phyloP scores from a whole-genome alignment of 2,329 filamentous ascomycete species.

The Balansia obtecta region DNA sequence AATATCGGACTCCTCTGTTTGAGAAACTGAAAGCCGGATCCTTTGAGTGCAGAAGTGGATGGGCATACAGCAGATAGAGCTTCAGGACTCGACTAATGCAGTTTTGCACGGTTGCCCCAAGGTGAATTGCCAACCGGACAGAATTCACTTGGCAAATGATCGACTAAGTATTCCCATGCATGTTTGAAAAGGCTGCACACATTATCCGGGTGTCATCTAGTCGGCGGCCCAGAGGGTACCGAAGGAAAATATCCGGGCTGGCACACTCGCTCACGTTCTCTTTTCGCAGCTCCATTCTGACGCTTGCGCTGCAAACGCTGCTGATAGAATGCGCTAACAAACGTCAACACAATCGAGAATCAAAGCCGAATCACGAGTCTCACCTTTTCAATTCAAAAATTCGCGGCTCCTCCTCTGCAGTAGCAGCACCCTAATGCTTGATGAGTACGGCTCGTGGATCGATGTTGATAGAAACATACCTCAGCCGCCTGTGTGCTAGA shows the following conservation, averaged over 20 bases:
- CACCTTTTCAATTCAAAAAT: slow-evolving; percentile 78
- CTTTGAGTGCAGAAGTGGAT: too few relatives aligned
- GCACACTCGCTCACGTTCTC: slow-evolving; percentile 67
- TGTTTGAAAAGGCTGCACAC: too few relatives aligned
- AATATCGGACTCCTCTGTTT: too few relatives aligned
- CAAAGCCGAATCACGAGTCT: background rate
- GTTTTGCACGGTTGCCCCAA: too few relatives aligned
- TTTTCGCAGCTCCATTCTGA: slow-evolving; percentile 44
- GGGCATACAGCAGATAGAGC: too few relatives aligned
- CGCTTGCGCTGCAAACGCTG: slow-evolving; percentile 66
- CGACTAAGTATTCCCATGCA: background rate
- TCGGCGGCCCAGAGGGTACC: slow-evolving; percentile 54
- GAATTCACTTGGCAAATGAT: background rate
- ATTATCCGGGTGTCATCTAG: slow-evolving; percentile 9
- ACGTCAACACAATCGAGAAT: background rate
- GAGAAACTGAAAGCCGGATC: too few relatives aligned
- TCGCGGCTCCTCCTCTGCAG: slow-evolving; percentile 54
- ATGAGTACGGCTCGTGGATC: background rate
- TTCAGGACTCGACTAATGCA: too few relatives aligned
- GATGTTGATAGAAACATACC: background rate
- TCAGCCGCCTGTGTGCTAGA: background rate
- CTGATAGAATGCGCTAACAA: slow-evolving; percentile 64
- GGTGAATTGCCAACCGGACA: too few relatives aligned
- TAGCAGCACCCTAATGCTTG: slow-evolving; percentile 5
- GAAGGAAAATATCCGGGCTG: slow-evolving; percentile 75